A percentile compares a stretch with the other conserved stretches of the same genome.
These are phyloP conservation scores for Punica granatum DNA, from an alignment of 345 rosid species.

Conservation along the genomic window DNA sequence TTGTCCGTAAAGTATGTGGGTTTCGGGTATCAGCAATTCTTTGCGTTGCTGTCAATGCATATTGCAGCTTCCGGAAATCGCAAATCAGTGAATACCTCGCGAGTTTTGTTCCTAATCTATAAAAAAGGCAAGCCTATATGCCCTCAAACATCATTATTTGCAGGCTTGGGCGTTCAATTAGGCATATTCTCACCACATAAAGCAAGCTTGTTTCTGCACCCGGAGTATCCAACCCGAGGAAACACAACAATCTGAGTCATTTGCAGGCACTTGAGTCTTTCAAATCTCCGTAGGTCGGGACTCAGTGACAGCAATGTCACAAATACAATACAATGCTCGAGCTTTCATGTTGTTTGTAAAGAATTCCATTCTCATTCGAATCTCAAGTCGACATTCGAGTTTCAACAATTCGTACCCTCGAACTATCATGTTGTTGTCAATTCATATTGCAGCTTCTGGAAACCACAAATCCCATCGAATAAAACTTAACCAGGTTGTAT, in stretches of 20 bases:
- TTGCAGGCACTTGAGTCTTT: no score
- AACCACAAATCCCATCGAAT: background rate
- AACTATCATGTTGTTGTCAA: background rate
- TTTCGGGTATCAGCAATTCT: no score
- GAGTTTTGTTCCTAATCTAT: background rate
- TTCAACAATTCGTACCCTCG: background rate
- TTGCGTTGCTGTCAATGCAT: no score
- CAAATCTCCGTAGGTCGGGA: no score
- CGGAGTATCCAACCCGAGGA: background rate
- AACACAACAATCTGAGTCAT: background rate
- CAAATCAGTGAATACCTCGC: no score
- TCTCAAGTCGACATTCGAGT: background rate
- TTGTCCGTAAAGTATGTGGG: no score
- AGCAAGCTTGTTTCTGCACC: background rate
- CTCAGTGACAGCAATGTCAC: no score
- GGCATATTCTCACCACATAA: background rate
- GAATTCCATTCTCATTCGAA: background rate
- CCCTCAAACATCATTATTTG: background rate
- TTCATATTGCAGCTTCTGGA: background rate
- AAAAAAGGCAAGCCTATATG: background rate
- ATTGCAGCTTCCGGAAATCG: no score
- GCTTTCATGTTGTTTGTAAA: no score
- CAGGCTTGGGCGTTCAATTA: background rate
- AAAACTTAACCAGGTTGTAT: background rate
- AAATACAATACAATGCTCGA: no score